Conservation (phyloP, 169 alveolate genomes). For the Eimeria mitis region DNA sequence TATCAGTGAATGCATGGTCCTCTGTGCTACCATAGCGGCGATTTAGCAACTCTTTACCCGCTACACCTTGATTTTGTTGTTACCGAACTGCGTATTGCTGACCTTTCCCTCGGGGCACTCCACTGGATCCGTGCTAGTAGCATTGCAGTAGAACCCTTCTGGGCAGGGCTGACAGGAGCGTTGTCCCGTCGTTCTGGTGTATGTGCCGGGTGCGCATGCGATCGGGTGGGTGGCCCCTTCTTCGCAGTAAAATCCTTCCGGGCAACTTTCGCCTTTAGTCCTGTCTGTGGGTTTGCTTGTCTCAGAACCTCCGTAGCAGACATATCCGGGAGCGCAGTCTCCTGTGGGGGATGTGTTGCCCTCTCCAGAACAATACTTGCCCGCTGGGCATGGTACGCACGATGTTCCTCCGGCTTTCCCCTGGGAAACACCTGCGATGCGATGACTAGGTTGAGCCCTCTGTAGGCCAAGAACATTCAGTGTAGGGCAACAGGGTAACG, state of each 20-base stretch:
- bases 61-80: neutral
- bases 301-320: constrained; percentile 27
- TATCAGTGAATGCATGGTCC: neutral
- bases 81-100: neutral
- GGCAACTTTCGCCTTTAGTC: constrained; percentile 23
- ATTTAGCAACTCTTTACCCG: neutral
- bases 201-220: constrained; percentile 64
- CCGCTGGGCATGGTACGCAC: constrained; percentile 79
- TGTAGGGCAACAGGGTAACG: neutral
- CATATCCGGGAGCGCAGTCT: constrained; percentile 48
- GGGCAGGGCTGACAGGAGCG: constrained; percentile 62
- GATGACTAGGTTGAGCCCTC: neutral
- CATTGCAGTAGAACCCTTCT: constrained; percentile 58
- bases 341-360: constrained; percentile 67
- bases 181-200: constrained; percentile 61
- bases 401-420: constrained; percentile 47
- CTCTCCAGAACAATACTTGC: constrained; percentile 83
- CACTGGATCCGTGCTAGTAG: constrained; percentile 14
- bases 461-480: neutral
- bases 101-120: constrained; percentile 39
- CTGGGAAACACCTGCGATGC: neutral
- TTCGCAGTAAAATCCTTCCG: constrained; percentile 39
- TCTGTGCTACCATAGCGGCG: neutral
- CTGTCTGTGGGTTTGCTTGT: constrained; percentile 3
- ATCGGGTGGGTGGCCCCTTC: constrained; percentile 61